These are phyloP conservation scores for Stylonectria norvegica DNA, from an alignment of 2,329 filamentous ascomycete genomes.

Conservation along the genomic window DNA sequence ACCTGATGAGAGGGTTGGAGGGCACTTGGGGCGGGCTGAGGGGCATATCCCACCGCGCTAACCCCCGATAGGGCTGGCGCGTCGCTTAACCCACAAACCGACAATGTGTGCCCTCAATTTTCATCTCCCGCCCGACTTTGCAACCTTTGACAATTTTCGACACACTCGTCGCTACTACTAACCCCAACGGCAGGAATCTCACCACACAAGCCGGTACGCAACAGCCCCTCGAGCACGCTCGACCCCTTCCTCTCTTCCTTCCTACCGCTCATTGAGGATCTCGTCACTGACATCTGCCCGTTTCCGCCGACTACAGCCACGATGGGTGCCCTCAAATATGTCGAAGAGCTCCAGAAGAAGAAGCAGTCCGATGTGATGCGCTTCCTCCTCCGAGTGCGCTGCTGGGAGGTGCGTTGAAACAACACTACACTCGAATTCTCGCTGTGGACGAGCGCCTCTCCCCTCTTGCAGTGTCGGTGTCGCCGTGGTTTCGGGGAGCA, in stretches of 20 bases:
- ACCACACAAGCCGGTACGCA: slow-evolving; percentile 38
- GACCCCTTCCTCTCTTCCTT: slow-evolving; percentile 1
- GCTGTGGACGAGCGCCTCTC: slow-evolving; percentile 33
- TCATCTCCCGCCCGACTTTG: slow-evolving; percentile 34
- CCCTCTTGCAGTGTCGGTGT: too few species aligned
- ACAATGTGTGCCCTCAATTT: slow-evolving; percentile 32
- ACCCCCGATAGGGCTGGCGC: slow-evolving; percentile 23
- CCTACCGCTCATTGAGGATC: slow-evolving; percentile 2
- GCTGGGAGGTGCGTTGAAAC: slow-evolving; percentile 91
- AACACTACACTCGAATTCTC: slow-evolving; percentile 30
- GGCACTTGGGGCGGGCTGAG: too few species aligned
- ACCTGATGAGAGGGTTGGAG: slow-evolving; percentile 5
- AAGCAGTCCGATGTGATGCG: slow-evolving; percentile 99
- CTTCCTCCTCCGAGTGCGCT: slow-evolving; percentile 99
- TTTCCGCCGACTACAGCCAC: slow-evolving; percentile 47
- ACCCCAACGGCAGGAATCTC: slow-evolving; percentile 35
- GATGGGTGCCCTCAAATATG: slow-evolving; percentile 99
- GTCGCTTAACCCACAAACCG: slow-evolving; percentile 40
- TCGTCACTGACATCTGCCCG: slow-evolving; percentile 25
- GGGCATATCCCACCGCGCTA: slow-evolving; percentile 31
- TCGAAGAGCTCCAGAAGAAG: slow-evolving; percentile 99
- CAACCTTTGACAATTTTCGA: slow-evolving; percentile 31
- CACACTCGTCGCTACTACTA: slow-evolving; percentile 34
- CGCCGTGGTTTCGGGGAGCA: slow-evolving; percentile 18
- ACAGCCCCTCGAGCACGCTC: slow-evolving; percentile 5